Base-by-base conservation (phyloP, 2,329 filamentous ascomycete species). In the Talaromyces sp. region DNA sequence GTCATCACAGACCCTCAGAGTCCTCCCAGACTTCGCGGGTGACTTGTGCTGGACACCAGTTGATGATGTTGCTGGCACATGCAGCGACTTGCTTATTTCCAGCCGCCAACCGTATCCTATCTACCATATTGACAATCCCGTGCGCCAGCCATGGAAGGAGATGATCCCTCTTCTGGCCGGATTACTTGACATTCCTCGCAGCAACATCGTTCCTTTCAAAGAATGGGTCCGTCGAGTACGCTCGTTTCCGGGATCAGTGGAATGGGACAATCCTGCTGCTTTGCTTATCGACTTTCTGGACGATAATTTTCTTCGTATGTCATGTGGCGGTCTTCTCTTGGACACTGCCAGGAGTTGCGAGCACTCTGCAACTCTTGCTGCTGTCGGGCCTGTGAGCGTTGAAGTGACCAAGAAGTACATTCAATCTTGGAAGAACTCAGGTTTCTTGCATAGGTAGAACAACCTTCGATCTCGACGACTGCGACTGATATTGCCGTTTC, bases 111-210 rank as follows among this genome's bases (percentile, higher is more conserved):
- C 70, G 0, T 71, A 76, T 44, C 69, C 72, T 1, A 68, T 81
- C 28, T 81, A 81, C 61, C 79, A 81, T 65, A 73, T 82, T 57
- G 79, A 81, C 6, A 80, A 81, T 64, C 79, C 79, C 0, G 69
- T 76, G 3, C 63, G 78, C 1, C 79, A 81, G 64, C 64, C 72
- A 0, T 81, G 79, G 79, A 61, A 60, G 2, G 68, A 75, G 0
- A 76, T 80, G 70, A 69, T 72, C 2, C 37, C 58, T 2, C 18
- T 79, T 1, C 63, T 81, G 12, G 73, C 76, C 0, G 66, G 70
- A 5, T 71, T 68, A 1, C 68, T 81, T 1, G 65, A 66, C 2
- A 74, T 79, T 16, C 69, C 69, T 5, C 35, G 35, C 1, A n/a
- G 46, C 0, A 69, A 69, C 40, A 65, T 78, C 1, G 68, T 81